phyloP scores from a whole-genome alignment of 1,284 basidiomycete genomes.

The Apiotrichum gamsii region DNA sequence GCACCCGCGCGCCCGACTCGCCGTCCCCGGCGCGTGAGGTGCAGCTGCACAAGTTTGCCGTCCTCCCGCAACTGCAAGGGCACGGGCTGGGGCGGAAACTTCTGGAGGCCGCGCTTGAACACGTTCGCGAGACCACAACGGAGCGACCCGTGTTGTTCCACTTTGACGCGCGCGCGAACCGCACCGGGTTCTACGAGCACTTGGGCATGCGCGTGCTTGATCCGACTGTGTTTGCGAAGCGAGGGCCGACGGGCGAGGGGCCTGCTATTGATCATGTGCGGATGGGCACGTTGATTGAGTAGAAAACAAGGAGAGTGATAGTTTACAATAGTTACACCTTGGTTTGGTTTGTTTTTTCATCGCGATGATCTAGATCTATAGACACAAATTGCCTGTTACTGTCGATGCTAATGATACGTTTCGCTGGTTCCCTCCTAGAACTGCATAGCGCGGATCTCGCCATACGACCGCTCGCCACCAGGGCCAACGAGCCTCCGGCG shows the following conservation, averaged over 20 bases:
- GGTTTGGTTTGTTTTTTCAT: too few species aligned
- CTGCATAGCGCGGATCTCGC: too few species aligned
- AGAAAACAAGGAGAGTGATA: neutral
- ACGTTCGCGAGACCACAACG: too few species aligned
- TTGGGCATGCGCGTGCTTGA: conserved; percentile 23
- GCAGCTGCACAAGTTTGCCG: conserved; percentile 34
- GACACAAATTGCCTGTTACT: too few species aligned
- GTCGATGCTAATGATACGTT: too few species aligned
- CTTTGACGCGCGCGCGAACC: conserved; percentile 23
- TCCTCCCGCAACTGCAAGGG: conserved; percentile 20
- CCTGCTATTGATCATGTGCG: conserved; percentile 18
- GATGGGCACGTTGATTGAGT: conserved; percentile 21
- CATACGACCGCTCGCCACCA: too few species aligned
- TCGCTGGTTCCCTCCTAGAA: too few species aligned
- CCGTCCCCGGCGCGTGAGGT: conserved; percentile 1
- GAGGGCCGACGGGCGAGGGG: conserved; percentile 17
- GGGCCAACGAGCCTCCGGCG: too few species aligned
- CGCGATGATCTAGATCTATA: too few species aligned
- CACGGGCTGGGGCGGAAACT: conserved; percentile 26
- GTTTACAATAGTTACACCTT: too few species aligned
- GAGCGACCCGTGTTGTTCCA: conserved; percentile 15
- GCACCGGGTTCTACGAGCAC: conserved; percentile 23
- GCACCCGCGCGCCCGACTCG: too few species aligned
- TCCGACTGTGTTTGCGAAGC: conserved; percentile 17
- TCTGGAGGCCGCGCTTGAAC: too few species aligned